Evolutionary conservation across 306 rosid species (phyloP), one percentile per base, ranked within the genome.

Genomic region (Malus domestica): DNA sequence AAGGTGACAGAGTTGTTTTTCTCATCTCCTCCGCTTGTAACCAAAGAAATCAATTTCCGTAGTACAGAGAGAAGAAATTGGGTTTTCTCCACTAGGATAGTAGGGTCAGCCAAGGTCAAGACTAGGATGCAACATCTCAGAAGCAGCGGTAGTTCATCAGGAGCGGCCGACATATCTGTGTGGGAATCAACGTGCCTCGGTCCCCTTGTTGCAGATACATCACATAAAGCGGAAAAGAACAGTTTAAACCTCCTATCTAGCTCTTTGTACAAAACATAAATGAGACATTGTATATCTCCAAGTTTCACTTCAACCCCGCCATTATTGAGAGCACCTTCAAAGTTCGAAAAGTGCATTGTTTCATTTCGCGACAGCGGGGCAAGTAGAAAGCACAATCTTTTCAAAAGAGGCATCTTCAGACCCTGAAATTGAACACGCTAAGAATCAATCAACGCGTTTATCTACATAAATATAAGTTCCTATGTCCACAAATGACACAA

Each of bases 41-140:
- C 69, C 46, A 80, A 52, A 20, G 84, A 76, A 61, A 79, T 61
- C 35, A 90, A 81, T 8, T 78, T 63, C 75, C 74, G 80, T 57
- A 91, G 75, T 8, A 88, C 62, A 16, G 64, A 71, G 18, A 81
- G 83, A 63, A 94, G 64, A 77, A 27, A 58, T 29, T 78, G 78
- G 72, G 33, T 67, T 45, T 85, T 94, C 73, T 80, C 84, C 25
- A 76, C 69, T 52, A 84, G 35, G n/a, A 77, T 68, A 29, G 49
- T 67, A 18, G 73, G 87, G 44, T 86, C 89, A 9, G 80, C 79
- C 67, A 85, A 67, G 10, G 87, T 85, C 83, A 90, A 77, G 60
- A 80, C 57, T 51, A 84, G 79, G 74, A 92, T 66, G 78, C 88
- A 87, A 77, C 92, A 83, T 46, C 97, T 87, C 58, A 95, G 81